Evolutionary conservation across 805 yeast species (phyloP).

Genomic region (Kodamaea fukazawae): DNA sequence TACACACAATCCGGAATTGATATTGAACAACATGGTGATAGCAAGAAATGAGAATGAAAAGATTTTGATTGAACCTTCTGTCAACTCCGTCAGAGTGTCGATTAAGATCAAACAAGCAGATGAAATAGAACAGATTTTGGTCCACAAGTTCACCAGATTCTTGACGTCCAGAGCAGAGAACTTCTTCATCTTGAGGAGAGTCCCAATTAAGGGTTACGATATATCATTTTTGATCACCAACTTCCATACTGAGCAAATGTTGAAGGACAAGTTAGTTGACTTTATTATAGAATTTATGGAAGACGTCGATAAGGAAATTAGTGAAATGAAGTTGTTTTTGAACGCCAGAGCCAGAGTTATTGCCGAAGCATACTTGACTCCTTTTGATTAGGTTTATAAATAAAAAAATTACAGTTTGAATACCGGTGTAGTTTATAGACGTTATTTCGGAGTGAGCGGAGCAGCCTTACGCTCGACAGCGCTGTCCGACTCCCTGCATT

Average conservation of each 20-base stretch:
- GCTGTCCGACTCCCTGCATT: not conserved
- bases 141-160: constrained; percentile 91
- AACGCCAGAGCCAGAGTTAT: constrained; percentile 97
- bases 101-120: constrained; percentile 96
- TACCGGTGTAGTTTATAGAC: not conserved
- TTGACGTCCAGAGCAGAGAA: constrained; percentile 94
- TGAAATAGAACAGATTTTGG: constrained; percentile 92
- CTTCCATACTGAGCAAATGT: constrained; percentile 92
- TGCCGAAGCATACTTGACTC: constrained; percentile 92
- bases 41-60: constrained; percentile 92
- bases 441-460: too few relatives aligned
- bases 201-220: constrained; percentile 87
- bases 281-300: constrained; percentile 98
- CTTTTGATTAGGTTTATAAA: constrained; percentile 60
- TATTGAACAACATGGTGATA: constrained; percentile 84
- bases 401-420: not conserved
- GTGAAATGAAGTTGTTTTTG: constrained; percentile 95
- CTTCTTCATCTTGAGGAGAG: constrained; percentile 86
- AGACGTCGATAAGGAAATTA: constrained; percentile 96
- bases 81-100: constrained; percentile 87
- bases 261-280: constrained; percentile 92
- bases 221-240: constrained; percentile 91
- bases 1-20: constrained; percentile 67
- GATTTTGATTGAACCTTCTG: constrained; percentile 89
- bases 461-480: not conserved